Evolutionary conservation across 2,329 filamentous ascomycete species (phyloP), one percentile per base, ranked within the genome.

Genomic region (Neurospora sp.): DNA sequence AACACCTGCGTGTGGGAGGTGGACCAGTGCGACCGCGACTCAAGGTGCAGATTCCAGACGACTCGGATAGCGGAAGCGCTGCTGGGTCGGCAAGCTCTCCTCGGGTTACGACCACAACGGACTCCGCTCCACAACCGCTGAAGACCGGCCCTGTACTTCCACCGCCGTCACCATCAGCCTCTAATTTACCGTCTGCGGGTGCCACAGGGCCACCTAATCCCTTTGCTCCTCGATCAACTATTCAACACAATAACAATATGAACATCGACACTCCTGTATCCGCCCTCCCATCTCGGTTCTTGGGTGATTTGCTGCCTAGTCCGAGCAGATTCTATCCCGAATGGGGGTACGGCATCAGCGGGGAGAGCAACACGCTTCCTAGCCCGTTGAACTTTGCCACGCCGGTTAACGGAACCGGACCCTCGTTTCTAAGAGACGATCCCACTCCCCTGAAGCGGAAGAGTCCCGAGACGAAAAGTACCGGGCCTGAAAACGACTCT

Each of bases 331-430:
- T 98, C 81, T 98, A 97, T 77, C 90, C 91, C 17, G 93, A 97
- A 73, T 97, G 94, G 94, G 90, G 91, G 74, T 93, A 92, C 79
- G 78, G 89, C 79, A 78, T 88, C 76, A 79, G 84, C 70, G 52
- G 23, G 28, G 92, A 96, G 74, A 91, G 86, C 78, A 97, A 96
- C 76, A 96, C 96, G 74, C 84, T 98, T 67, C 94, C 94, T 0
- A 97, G 93, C 78, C 96, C 96, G 10, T 82, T 98, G 73, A 97
- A 94, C 72, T 97, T 97, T 80, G 91, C 93, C 40, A 98, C 96
- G 1, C 96, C 96, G 0, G 82, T 90, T 1, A 85, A 85, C 1
- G 86, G 84, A 1, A 85, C 84, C 1, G 88, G 88, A 2, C 88
- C 88, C 2, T 89, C 87, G 70, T 90, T 90, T 74, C 75, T 90